A percentile compares a stretch with the other conserved stretches of the same genome.
phyloP scores from a whole-genome alignment of 352 stramenopile species.

The Peronospora belbahrii region DNA sequence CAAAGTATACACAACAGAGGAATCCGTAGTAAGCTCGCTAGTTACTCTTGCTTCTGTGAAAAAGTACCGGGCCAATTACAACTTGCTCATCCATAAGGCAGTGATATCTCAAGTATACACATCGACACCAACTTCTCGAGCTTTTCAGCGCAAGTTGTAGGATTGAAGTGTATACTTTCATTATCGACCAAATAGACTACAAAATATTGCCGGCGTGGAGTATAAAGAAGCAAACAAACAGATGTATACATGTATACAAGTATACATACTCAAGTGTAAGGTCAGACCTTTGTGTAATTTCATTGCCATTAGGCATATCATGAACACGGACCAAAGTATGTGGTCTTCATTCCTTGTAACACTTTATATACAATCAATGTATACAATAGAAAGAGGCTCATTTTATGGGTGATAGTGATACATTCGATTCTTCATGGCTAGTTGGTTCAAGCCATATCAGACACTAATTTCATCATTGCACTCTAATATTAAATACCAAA shows the following conservation, averaged over 20 bases:
- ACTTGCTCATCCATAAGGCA: conserved; percentile 33
- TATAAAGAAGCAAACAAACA: conserved; percentile 64
- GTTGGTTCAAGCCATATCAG: conserved; percentile 88
- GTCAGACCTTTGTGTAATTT: conserved; percentile 87
- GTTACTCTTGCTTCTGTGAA: conserved; percentile 77
- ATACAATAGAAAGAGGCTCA: conserved; percentile 51
- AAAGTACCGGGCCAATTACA: conserved; percentile 87
- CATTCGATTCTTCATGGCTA: conserved; percentile 86
- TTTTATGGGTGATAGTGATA: conserved; percentile 92
- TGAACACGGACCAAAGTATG: conserved; percentile 90
- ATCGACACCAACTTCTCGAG: conserved; percentile 32
- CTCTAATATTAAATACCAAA: conserved; percentile 20
- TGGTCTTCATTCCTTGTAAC: conserved; percentile 64
- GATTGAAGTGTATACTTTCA: conserved; percentile 20
- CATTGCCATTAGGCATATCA: conserved; percentile 88
- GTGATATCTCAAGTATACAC: conserved; percentile 10
- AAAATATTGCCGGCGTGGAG: conserved; percentile 87
- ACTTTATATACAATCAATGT: conserved; percentile 1
- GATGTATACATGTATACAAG: conserved; percentile 8
- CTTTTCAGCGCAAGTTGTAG: conserved; percentile 68
- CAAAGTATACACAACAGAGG: conserved; percentile 26
- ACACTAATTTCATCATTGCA: conserved; percentile 81
- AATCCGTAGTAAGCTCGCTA: conserved; percentile 87
- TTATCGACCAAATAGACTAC: conserved; percentile 20
- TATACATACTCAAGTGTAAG: conserved; percentile 24